Percentiles rank a stretch among this genome's conserved stretches.
Conservation (phyloP, 805 yeast genomes). For the Jamesozyma rosinii region DNA sequence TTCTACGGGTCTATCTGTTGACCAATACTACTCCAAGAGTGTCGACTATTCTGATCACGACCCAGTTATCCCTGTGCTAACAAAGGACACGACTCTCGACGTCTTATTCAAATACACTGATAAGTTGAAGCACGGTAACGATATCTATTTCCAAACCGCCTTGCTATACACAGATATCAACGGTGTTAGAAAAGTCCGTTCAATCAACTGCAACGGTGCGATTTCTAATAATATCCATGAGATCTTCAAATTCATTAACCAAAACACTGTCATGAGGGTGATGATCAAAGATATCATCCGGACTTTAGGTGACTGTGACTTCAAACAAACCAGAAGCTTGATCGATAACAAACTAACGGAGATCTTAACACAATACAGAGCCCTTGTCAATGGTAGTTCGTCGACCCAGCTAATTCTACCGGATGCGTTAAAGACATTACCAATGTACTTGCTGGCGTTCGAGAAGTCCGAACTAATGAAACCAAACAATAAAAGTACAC, state of each 20-base stretch:
- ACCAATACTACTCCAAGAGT: slow-evolving; percentile 60
- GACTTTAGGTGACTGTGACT: slow-evolving; percentile 35
- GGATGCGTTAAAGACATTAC: slow-evolving; percentile 61
- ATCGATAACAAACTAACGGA: slow-evolving; percentile 46
- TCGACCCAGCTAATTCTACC: slow-evolving; percentile 63
- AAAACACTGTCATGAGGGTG: slow-evolving; percentile 50
- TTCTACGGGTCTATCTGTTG: slow-evolving; percentile 77
- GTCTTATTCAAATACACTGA: slow-evolving; percentile 73
- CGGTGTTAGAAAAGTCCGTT: slow-evolving; percentile 78
- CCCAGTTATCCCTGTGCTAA: slow-evolving; percentile 61
- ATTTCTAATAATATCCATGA: slow-evolving; percentile 66
- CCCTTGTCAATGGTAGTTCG: slow-evolving; percentile 35
- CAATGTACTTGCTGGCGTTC: slow-evolving; percentile 58
- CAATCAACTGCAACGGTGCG: slow-evolving; percentile 74
- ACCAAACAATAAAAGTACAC: slow-evolving; percentile 29
- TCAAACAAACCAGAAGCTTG: slow-evolving; percentile 42
- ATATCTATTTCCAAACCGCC: slow-evolving; percentile 88
- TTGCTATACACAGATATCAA: slow-evolving; percentile 67
- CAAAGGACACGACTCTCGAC: slow-evolving; percentile 55
- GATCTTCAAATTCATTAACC: slow-evolving; percentile 72
- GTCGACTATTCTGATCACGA: slow-evolving; percentile 39
- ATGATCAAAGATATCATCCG: slow-evolving; percentile 42
- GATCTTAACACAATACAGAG: slow-evolving; percentile 51
- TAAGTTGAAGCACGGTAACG: slow-evolving; percentile 50
- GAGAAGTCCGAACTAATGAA: slow-evolving; percentile 57